phyloP scores from a whole-genome alignment of 1,139 yeast species.

The Saccharomyces hybrid region DNA sequence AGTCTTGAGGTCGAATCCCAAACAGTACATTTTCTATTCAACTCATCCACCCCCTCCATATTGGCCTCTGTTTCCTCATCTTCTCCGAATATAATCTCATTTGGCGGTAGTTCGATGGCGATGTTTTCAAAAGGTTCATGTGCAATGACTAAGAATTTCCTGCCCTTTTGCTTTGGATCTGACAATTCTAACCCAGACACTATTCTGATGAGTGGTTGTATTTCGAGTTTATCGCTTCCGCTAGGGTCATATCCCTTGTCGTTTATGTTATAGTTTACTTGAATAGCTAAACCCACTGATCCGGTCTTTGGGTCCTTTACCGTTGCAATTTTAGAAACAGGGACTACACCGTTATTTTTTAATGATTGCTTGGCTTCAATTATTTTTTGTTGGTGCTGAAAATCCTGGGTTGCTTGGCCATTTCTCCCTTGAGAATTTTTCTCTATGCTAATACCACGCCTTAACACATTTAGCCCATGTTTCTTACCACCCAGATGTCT shows the following conservation, averaged over 20 bases:
- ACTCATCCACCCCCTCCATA: slow-evolving; percentile 15
- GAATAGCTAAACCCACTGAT: slow-evolving; percentile 45
- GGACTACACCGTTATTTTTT: slow-evolving; percentile 23
- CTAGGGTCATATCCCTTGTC: slow-evolving; percentile 25
- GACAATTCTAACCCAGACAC: slow-evolving; percentile 51
- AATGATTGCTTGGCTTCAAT: slow-evolving; percentile 20
- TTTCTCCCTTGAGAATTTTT: slow-evolving; percentile 29
- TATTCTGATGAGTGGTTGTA: slow-evolving; percentile 44
- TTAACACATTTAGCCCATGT: slow-evolving; percentile 51
- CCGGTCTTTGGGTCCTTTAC: slow-evolving; percentile 35
- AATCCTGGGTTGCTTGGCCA: slow-evolving; percentile 28
- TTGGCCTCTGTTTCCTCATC: slow-evolving; percentile 5
- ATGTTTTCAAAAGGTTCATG: slow-evolving; percentile 62
- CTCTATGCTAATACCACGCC: slow-evolving; percentile 31
- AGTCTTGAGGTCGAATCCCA: slow-evolving; percentile 20
- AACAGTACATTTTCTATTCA: slow-evolving; percentile 21
- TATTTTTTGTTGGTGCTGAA: slow-evolving; percentile 12
- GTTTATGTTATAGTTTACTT: slow-evolving; percentile 37
- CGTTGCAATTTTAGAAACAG: slow-evolving; percentile 22
- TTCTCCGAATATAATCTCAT: slow-evolving; percentile 12
- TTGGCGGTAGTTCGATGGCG: slow-evolving; percentile 47
- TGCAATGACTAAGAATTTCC: slow-evolving; percentile 48
- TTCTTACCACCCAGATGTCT: slow-evolving; percentile 54
- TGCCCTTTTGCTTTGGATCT: slow-evolving; percentile 31
- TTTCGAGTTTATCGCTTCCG: slow-evolving; percentile 5